Evolutionary conservation across 2,329 filamentous ascomycete genomes (phyloP), one percentile per base, ranked within the genome.

Genomic region (Immersiporthe knoxdaviesiana): DNA sequence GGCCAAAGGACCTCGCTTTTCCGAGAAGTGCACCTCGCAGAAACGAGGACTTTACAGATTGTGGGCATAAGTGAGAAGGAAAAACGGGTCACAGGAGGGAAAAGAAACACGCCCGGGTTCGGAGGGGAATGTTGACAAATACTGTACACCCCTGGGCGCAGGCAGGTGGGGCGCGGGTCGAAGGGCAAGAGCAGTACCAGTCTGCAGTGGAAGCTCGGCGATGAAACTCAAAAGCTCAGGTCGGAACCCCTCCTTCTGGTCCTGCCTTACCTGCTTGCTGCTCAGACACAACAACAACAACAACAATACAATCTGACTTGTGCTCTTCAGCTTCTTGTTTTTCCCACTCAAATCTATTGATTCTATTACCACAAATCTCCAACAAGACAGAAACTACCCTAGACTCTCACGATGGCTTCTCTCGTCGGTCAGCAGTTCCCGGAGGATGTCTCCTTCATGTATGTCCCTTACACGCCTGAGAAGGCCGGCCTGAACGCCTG

Each of bases 381-480:
- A 12, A n/a, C 24, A 27, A n/a, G 0, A 14, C 44, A 30, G 12
- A 62, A 50, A n/a, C n/a, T n/a, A n/a, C 30, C 35, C 30, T 90
- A 94, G 80, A 21, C 30, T 32, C 11, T 27, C 64, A 67, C 39
- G 41, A 71, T 71, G 70, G 64, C 70, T 56, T 65, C 67, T n/a
- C 64, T 69, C 37, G 87, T 87, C 79, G 94, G 94, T 78, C 93
- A 97, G 80, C 84, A 84, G 79, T 95, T 98, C 86, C 94, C 94
- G 74, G 84, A 89, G 75, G 91, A 87, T 75, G 90, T 97, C 72
- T 85, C 85, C 80, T 97, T 97, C 86, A 91, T 89, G 76, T 96
- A 94, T 86, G 88, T 96, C 74, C 91, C 92, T 71, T 93, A 92
- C 80, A 87, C 89, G 18, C 83, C 87, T 68, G 92, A 95, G 75